These are phyloP conservation scores for Amyloporia xantha DNA, from an alignment of 768 basidiomycete species.

Conservation along the genomic window DNA sequence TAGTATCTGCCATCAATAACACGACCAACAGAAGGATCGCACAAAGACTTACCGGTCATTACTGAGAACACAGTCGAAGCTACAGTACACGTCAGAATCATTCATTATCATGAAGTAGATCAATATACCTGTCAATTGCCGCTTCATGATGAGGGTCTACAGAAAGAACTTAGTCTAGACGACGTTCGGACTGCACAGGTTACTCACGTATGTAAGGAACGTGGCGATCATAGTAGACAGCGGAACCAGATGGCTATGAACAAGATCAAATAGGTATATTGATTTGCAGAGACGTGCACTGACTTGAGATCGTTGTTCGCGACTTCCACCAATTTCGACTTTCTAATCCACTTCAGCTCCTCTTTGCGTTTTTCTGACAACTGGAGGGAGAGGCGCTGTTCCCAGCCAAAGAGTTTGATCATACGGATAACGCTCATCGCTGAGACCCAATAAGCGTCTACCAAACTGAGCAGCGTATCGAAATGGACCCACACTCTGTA, in stretches of 20 bases:
- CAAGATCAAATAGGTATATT: slow-evolving; percentile 48
- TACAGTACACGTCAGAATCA: not conserved
- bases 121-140: slow-evolving; percentile 27
- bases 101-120: not conserved
- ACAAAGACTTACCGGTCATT: slow-evolving; percentile 25
- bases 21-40: too few relatives aligned
- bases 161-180: not conserved
- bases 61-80: slow-evolving; percentile 35
- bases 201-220: slow-evolving; percentile 50
- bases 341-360: slow-evolving; percentile 52
- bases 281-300: not conserved
- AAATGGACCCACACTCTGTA: slow-evolving; percentile 31
- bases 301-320: slow-evolving; percentile 40
- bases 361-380: slow-evolving; percentile 53
- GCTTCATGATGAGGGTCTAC: slow-evolving; percentile 33
- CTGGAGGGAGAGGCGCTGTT: slow-evolving; percentile 40
- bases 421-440: slow-evolving; percentile 36
- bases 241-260: slow-evolving; percentile 43
- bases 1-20: slow-evolving; percentile 13
- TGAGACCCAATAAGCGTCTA: slow-evolving; percentile 15
- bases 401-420: slow-evolving; percentile 44
- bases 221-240: slow-evolving; percentile 62
- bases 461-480: too few relatives aligned
- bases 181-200: slow-evolving; percentile 33
- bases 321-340: slow-evolving; percentile 43